Conservation (phyloP, 495 filamentous ascomycete species). For the Durotheca rogersii region DNA sequence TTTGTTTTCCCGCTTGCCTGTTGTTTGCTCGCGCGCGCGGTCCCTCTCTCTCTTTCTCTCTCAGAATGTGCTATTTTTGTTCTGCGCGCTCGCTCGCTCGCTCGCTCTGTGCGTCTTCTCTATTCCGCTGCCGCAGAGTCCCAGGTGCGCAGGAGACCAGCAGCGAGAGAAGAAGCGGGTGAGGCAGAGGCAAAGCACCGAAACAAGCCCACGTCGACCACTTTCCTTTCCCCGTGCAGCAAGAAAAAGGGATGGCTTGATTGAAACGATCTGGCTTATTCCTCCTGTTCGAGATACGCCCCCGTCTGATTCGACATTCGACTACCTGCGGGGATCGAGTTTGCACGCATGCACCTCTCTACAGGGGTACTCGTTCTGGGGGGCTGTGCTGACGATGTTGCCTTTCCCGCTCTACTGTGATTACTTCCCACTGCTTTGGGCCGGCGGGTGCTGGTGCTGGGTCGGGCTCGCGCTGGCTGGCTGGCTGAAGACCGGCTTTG, state of each 20-base stretch:
- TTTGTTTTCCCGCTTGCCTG: constrained; percentile 5
- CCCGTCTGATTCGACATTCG: constrained; percentile 14
- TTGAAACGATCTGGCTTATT: constrained; percentile 30
- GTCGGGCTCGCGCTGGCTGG: not conserved
- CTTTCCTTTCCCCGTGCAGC: constrained; percentile 11
- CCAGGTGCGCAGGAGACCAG: constrained; percentile 11
- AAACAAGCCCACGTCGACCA: constrained; percentile 11
- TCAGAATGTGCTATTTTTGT: no score
- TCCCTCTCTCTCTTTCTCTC: constrained; percentile 12
- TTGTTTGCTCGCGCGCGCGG: not conserved
- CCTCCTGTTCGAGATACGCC: constrained; percentile 16
- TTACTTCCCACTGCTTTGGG: constrained; percentile 5
- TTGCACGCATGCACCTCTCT: constrained; percentile 31
- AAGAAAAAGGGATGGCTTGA: constrained; percentile 20
- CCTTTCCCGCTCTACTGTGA: constrained; percentile 15
- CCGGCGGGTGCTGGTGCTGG: no score
- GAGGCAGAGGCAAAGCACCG: constrained; percentile 24
- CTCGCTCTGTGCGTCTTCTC: constrained; percentile 16
- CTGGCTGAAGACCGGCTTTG: not conserved
- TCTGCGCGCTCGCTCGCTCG: not conserved
- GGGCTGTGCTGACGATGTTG: constrained; percentile 32
- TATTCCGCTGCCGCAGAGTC: constrained; percentile 17
- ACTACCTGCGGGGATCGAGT: constrained; percentile 19
- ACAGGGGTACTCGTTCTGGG: constrained; percentile 19
- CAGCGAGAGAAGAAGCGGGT: constrained; percentile 19